Percentiles rank a stretch among this genome's conserved stretches.
Evolutionary conservation across 2,329 filamentous ascomycete species (phyloP).

Genomic region (Orbilia oligospora): DNA sequence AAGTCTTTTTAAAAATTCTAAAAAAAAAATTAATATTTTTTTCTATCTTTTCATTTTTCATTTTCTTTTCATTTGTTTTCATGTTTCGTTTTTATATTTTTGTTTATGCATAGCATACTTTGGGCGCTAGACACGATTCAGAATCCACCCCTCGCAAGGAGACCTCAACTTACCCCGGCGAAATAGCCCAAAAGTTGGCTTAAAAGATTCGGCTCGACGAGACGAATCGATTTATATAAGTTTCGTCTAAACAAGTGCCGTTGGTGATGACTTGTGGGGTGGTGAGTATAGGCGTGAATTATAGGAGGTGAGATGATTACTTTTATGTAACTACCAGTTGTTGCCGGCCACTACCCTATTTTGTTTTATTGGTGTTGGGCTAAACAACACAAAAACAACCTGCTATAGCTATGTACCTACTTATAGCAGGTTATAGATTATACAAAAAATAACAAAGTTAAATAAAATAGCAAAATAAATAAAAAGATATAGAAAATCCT

Average conservation of each 20-base stretch:
- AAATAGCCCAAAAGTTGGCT: slow-evolving; percentile 22
- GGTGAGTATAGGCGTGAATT: slow-evolving; percentile 18
- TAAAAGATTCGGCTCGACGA: slow-evolving; percentile 36
- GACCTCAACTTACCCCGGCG: slow-evolving; percentile 23
- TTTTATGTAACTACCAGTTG: slow-evolving; percentile 15
- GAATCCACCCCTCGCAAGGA: not conserved
- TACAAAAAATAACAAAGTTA: too few relatives aligned
- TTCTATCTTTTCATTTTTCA: too few relatives aligned
- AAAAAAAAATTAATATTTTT: too few relatives aligned
- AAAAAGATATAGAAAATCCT: too few relatives aligned
- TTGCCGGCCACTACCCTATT: not conserved
- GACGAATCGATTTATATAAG: slow-evolving; percentile 44
- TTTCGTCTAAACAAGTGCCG: slow-evolving; percentile 40
- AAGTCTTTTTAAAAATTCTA: too few relatives aligned
- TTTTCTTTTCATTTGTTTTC: not conserved
- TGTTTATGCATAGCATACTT: not conserved
- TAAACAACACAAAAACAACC: slow-evolving; percentile 13
- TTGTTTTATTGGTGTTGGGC: not conserved
- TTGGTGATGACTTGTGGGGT: slow-evolving; percentile 13
- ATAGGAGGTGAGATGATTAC: slow-evolving; percentile 1
- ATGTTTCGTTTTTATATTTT: too few relatives aligned
- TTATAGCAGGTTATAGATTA: too few relatives aligned
- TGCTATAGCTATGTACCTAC: too few relatives aligned
- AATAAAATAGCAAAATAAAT: too few relatives aligned
- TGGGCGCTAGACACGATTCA: not conserved